phyloP scores from a whole-genome alignment of 2,329 filamentous ascomycete genomes.

The Fusarium bulbicola region DNA sequence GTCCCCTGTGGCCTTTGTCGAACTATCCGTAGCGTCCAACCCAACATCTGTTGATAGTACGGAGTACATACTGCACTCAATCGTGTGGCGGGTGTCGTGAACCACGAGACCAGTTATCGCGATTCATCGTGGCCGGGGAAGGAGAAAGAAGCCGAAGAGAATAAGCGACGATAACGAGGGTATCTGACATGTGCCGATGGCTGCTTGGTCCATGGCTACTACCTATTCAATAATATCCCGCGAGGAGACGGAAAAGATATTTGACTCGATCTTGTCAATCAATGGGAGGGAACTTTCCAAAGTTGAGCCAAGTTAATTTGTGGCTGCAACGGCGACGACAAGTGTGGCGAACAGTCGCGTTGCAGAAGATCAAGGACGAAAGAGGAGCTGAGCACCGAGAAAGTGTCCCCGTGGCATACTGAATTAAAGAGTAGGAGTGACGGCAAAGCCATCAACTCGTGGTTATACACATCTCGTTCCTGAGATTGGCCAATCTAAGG shows the following conservation, averaged over 20 bases:
- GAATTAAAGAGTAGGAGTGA: constrained; percentile 32
- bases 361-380: constrained; percentile 21
- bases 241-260: constrained; percentile 28
- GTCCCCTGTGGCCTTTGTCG: constrained; percentile 8
- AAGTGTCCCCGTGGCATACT: constrained; percentile 37
- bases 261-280: constrained; percentile 20
- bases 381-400: constrained; percentile 10
- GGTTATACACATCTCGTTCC: constrained; percentile 15
- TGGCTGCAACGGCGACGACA: constrained; percentile 26
- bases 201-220: neutral
- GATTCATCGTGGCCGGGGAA: neutral
- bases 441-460: constrained; percentile 32
- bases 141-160: neutral
- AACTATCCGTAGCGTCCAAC: constrained; percentile 1
- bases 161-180: neutral
- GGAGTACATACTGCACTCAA: neutral
- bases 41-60: constrained; percentile 8
- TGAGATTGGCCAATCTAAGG: constrained; percentile 30
- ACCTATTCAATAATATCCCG: neutral
- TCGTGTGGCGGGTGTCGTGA: constrained; percentile 16
- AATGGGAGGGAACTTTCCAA: neutral
- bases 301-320: constrained; percentile 4
- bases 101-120: constrained; percentile 15
- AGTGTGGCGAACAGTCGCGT: constrained; percentile 35
- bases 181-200: constrained; percentile 8